Evolutionary conservation across 345 rosid species (phyloP).

Genomic region (Lepidium didymum): DNA sequence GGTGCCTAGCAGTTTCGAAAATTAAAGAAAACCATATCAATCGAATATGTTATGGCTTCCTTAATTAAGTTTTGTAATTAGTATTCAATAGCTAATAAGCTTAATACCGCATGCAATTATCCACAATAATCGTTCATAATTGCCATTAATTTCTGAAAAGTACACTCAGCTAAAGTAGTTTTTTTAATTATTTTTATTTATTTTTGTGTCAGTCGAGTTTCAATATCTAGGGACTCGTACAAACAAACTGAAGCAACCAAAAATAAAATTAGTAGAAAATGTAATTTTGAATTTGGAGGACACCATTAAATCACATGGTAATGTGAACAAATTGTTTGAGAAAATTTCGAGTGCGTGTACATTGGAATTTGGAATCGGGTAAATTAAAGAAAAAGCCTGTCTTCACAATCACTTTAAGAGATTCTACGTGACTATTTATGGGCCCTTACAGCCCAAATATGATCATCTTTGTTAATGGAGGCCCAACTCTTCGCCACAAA

Average conservation of each 20-base stretch:
- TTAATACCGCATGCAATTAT: not conserved
- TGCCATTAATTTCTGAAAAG: not conserved
- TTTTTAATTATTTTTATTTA: not conserved
- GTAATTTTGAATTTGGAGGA: not conserved
- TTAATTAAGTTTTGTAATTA: not conserved
- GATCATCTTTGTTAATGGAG: not conserved
- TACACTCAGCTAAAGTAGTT: not conserved
- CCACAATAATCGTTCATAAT: conserved; percentile 12
- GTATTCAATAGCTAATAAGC: not conserved
- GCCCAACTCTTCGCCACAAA: not conserved
- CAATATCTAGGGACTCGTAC: conserved; percentile 3
- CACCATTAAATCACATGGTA: conserved; percentile 5
- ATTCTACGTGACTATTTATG: not conserved
- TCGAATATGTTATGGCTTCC: not conserved
- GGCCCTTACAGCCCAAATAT: not conserved
- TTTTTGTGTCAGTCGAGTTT: not conserved
- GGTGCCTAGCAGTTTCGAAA: conserved; percentile 16
- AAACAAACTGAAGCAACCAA: not conserved
- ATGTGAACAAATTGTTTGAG: not conserved
- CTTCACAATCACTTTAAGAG: not conserved
- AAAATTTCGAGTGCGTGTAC: not conserved
- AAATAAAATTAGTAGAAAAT: not conserved
- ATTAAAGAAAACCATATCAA: not conserved
- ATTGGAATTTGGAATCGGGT: conserved; percentile 7
- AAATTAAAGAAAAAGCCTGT: conserved; percentile 1